phyloP scores from a whole-genome alignment of 176 grass and related monocot genomes.

The Zoysia japonica region DNA sequence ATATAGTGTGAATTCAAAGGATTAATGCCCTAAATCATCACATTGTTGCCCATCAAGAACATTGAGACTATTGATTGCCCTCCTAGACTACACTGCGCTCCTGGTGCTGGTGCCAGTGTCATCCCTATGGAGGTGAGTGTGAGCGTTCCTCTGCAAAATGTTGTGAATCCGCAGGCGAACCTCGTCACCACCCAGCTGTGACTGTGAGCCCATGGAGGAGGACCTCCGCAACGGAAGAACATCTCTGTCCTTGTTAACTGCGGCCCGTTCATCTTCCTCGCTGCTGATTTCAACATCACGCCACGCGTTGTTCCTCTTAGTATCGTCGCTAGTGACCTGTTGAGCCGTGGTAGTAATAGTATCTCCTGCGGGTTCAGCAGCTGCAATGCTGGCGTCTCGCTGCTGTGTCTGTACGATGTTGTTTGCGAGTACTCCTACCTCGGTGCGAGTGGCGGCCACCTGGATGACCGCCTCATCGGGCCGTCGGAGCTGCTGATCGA shows the following conservation, averaged over 20 bases:
- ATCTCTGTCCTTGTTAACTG: constrained; percentile 15
- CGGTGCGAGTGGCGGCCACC: not conserved
- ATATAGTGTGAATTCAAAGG: not conserved
- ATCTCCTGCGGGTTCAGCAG: constrained; percentile 5
- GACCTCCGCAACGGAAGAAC: constrained; percentile 56
- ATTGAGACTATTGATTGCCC: not conserved
- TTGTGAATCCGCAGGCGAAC: constrained; percentile 51
- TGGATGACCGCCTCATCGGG: constrained; percentile 38
- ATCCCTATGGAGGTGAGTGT: constrained; percentile 37
- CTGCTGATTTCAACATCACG: constrained; percentile 18
- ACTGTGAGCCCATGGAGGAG: constrained; percentile 57
- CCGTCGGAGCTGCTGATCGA: constrained; percentile 8
- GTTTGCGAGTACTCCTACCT: not conserved
- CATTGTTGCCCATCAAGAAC: not conserved
- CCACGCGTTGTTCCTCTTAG: constrained; percentile 5
- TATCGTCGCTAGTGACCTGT: not conserved
- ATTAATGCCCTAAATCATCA: not conserved
- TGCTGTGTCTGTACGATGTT: not conserved
- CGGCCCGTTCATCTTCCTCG: constrained; percentile 53
- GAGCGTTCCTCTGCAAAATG: constrained; percentile 50
- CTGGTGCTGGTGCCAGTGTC: constrained; percentile 21
- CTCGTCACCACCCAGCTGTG: constrained; percentile 37
- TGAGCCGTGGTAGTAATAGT: not conserved
- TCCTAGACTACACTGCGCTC: constrained; percentile 9
- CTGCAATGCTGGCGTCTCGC: not conserved